Percentiles rank a stretch among this genome's conserved stretches.
These are phyloP conservation scores for Abrus precatorius DNA, from an alignment of 306 rosid genomes.

Conservation along the genomic window DNA sequence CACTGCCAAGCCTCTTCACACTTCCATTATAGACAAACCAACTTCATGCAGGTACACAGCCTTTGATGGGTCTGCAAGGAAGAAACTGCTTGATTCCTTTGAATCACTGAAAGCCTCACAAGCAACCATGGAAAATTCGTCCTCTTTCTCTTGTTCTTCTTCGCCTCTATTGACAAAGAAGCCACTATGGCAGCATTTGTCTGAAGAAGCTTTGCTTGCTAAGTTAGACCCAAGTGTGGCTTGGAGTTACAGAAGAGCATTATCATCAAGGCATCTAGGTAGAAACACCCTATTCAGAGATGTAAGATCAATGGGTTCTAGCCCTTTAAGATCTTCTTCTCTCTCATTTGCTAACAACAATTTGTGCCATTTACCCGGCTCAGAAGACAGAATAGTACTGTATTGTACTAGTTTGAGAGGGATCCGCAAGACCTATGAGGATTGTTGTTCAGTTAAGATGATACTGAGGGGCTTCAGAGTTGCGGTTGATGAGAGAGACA, in stretches of 20 bases:
- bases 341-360: slow-evolving; percentile 9
- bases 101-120: slow-evolving; percentile 53
- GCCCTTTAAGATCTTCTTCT: slow-evolving; percentile 55
- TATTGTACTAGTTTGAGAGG: slow-evolving; percentile 86
- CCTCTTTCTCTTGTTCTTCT: not conserved
- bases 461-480: slow-evolving; percentile 74
- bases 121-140: slow-evolving; percentile 26
- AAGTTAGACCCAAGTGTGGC: slow-evolving; percentile 83
- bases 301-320: slow-evolving; percentile 62
- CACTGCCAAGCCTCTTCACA: slow-evolving; percentile 28
- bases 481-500: slow-evolving; percentile 77
- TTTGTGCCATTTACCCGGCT: slow-evolving; percentile 49
- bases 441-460: slow-evolving; percentile 73
- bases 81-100: slow-evolving; percentile 55
- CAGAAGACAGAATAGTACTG: slow-evolving; percentile 70
- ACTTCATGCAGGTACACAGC: slow-evolving; percentile 62
- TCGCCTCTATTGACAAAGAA: slow-evolving; percentile 48
- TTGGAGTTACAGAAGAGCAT: slow-evolving; percentile 74
- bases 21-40: slow-evolving; percentile 46
- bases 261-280: slow-evolving; percentile 70
- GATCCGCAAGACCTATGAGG: slow-evolving; percentile 77
- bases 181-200: slow-evolving; percentile 88
- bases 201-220: slow-evolving; percentile 81
- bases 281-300: slow-evolving; percentile 38
- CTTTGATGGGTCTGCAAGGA: slow-evolving; percentile 62